Evolutionary conservation across 2,329 filamentous ascomycete genomes (phyloP), one percentile per base, ranked within the genome.

Genomic region (Arthroderma sp.): DNA sequence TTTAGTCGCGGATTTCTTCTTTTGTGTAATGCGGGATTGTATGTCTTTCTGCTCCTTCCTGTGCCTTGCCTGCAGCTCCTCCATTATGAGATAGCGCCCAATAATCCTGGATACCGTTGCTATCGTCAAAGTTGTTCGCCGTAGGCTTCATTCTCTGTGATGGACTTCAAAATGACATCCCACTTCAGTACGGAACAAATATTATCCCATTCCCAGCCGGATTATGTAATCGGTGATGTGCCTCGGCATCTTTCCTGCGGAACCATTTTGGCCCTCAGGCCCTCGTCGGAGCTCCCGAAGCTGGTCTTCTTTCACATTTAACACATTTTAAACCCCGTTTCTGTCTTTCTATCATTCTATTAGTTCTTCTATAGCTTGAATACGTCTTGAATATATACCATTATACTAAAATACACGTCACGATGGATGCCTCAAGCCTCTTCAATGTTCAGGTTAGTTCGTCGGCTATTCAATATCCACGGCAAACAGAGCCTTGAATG

Each of bases 1-100:
- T 67, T 96, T 98, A 39, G 83, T 93, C 10, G 91, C 88, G 54
- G 84, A 82, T 71, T 95, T 96, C 73, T 95, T 98, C 74, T 95
- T 96, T 66, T 83, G 87, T 4, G 85, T 95, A 57, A 93, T 80
- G 48, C 82, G 80, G 42, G 78, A 75, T 62, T 94, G 85, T 28
- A 98, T 73, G 49, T 96, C 89, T 54, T 80, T 81, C 61, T 83
- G 80, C 66, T 98, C 89, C 64, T 85, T 91, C 56, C 85, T 80
- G 62, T 98, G 91, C 39, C 81, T 82, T 33, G 79, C 70, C 55
- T 85, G 80, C 45, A 91, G 68, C 50, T 84, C 80, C 48, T 95
- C 88, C 64, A 91, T 77, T n/a, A 38, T 22, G 15, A 22, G 34
- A 4, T 11, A 22, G 11, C 40, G 11, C 40, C 11, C 32, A 22